Percentiles rank a stretch among this genome's conserved stretches.
Conservation (phyloP, 2,329 filamentous ascomycete species). For the Chaetomium sp. region DNA sequence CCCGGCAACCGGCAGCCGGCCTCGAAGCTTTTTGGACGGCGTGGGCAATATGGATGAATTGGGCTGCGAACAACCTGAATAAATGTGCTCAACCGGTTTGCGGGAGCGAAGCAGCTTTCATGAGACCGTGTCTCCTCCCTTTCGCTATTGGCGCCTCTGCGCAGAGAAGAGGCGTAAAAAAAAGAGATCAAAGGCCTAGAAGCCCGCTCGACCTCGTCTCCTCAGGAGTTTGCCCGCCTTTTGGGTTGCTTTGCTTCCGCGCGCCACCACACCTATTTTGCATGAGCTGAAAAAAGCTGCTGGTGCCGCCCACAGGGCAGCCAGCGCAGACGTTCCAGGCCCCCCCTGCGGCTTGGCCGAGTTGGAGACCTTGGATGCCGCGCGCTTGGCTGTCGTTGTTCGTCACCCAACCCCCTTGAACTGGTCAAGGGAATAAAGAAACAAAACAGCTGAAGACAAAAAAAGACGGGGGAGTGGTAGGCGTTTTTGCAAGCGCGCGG, state of each 20-base stretch:
- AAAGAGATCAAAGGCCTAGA: no score
- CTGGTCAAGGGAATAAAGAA: background rate
- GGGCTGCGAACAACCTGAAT: constrained; percentile 7
- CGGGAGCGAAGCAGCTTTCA: background rate
- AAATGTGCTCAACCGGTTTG: background rate
- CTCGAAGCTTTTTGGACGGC: constrained; percentile 6
- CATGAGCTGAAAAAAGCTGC: no score
- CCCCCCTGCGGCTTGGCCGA: no score
- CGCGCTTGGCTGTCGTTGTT: background rate
- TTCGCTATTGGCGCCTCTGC: background rate
- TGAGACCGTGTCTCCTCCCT: background rate
- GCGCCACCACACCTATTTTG: background rate
- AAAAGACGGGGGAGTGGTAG: background rate
- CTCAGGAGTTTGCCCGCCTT: background rate
- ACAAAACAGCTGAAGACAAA: no score
- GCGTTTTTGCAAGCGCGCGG: background rate
- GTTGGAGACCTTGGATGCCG: constrained; percentile 3
- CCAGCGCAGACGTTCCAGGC: no score
- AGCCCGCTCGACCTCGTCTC: no score
- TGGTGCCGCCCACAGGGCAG: no score
- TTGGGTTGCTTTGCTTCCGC: constrained; percentile 4
- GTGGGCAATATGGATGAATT: constrained; percentile 21
- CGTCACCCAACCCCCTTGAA: constrained; percentile 15
- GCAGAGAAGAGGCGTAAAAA: no score
- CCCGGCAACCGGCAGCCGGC: background rate